Evolutionary conservation across 129 eudicot species (phyloP).

Genomic region (Heracleum sosnowskyi): DNA sequence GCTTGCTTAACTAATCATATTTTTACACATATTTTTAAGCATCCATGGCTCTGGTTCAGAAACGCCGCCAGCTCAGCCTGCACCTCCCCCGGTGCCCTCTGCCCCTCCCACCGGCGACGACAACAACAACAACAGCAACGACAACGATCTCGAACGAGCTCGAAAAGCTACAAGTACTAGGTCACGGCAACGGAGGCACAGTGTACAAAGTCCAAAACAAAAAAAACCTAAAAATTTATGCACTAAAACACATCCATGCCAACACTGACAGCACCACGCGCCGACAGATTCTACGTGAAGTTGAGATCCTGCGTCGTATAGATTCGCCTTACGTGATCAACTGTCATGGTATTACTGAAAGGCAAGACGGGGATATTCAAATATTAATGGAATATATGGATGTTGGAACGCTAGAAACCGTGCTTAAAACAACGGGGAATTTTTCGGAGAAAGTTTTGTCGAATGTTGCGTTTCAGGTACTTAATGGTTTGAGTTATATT

Average conservation of each 20-base stretch:
- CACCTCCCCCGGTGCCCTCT: constrained; percentile 51
- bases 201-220: constrained; percentile 71
- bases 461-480: constrained; percentile 44
- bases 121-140: constrained; percentile 16
- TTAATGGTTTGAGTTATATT: constrained; percentile 51
- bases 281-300: constrained; percentile 53
- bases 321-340: constrained; percentile 68
- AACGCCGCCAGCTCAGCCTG: constrained; percentile 76
- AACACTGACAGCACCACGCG: constrained; percentile 45
- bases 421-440: constrained; percentile 26
- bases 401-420: constrained; percentile 48
- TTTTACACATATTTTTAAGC: too few species aligned
- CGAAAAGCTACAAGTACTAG: constrained; percentile 51
- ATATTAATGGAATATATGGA: constrained; percentile 74
- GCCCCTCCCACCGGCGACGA: constrained; percentile 50
- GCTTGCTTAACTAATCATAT: not conserved
- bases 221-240: constrained; percentile 36
- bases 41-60: constrained; percentile 65
- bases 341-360: constrained; percentile 57
- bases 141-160: constrained; percentile 25
- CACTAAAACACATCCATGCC: constrained; percentile 58
- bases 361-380: constrained; percentile 59
- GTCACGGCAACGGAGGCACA: constrained; percentile 94
- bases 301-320: constrained; percentile 66
- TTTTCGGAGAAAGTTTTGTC: constrained; percentile 45